Evolutionary conservation across 1,284 basidiomycete species (phyloP).

Genomic region (Moesziomyces sp.): DNA sequence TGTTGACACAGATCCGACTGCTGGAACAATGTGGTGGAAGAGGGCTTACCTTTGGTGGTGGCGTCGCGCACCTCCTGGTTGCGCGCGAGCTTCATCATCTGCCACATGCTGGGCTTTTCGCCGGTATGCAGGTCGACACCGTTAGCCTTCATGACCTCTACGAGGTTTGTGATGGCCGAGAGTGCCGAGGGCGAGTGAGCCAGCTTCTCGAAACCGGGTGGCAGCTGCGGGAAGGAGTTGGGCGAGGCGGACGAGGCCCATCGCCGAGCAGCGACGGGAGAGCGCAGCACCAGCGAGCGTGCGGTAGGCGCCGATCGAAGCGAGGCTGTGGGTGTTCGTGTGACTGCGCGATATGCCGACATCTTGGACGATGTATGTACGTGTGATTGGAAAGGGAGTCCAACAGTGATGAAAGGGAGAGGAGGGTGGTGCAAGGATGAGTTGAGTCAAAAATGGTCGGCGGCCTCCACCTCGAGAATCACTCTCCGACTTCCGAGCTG

Average conservation of each 20-base stretch:
- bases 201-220: constrained; percentile 60
- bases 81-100: constrained; percentile 51
- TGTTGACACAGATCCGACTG: no score
- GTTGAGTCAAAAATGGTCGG: no score
- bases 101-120: constrained; percentile 53
- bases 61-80: constrained; percentile 53
- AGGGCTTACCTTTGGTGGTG: constrained; percentile 52
- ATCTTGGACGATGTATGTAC: background rate
- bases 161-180: constrained; percentile 48
- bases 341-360: constrained; percentile 6
- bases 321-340: constrained; percentile 1
- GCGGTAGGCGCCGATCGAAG: background rate
- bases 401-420: no score
- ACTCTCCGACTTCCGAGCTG: no score
- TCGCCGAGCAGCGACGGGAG: background rate
- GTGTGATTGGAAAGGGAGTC: no score
- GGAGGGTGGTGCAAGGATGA: no score
- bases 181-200: constrained; percentile 51
- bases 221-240: constrained; percentile 40
- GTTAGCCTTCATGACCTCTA: constrained; percentile 54
- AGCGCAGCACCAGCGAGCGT: background rate
- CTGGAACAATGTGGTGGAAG: no score
- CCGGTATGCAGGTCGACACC: constrained; percentile 55
- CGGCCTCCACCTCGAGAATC: no score
- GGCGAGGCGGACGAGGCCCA: constrained; percentile 41